These are phyloP conservation scores for Lagenidium giganteum DNA, from an alignment of 352 stramenopile species.

Conservation along the genomic window DNA sequence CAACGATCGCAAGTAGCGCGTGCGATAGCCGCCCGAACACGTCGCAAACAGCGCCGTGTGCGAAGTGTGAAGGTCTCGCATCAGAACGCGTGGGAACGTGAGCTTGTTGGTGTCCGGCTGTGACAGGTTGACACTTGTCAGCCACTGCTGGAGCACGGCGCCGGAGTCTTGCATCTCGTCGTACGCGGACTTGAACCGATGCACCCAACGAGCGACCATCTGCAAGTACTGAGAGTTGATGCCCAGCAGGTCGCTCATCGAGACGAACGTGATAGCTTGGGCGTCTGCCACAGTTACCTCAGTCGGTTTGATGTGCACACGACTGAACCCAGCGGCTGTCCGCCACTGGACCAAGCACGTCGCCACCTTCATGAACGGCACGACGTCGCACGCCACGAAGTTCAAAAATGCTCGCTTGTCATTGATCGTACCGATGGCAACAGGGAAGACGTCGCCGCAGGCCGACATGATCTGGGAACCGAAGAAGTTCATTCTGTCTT, in stretches of 20 bases:
- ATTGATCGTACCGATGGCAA: no score
- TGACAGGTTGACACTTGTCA: slow-evolving; percentile 38
- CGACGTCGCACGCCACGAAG: slow-evolving; percentile 52
- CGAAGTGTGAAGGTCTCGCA: slow-evolving; percentile 56
- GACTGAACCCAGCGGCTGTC: slow-evolving; percentile 6
- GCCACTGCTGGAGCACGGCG: slow-evolving; percentile 50
- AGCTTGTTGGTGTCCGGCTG: slow-evolving; percentile 8
- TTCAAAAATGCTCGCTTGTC: slow-evolving; percentile 48
- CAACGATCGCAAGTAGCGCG: slow-evolving; percentile 48
- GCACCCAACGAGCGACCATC: slow-evolving; percentile 36
- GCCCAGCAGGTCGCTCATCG: slow-evolving; percentile 1
- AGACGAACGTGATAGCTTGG: slow-evolving; percentile 33
- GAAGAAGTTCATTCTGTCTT: no score
- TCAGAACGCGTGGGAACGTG: slow-evolving; percentile 27
- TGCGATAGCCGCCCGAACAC: slow-evolving; percentile 41
- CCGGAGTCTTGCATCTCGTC: slow-evolving; percentile 60
- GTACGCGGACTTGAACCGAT: slow-evolving; percentile 55
- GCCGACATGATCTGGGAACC: no score
- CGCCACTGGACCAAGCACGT: slow-evolving; percentile 52
- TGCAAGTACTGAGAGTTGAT: slow-evolving; percentile 8
- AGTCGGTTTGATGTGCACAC: no score
- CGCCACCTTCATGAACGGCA: slow-evolving; percentile 46
- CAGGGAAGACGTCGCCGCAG: no score
- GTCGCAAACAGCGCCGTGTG: slow-evolving; percentile 53
- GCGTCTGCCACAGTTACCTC: slow-evolving; percentile 44